Evolutionary conservation across 345 rosid genomes (phyloP), one percentile per base, ranked within the genome.

Genomic region (Salix exigua): DNA sequence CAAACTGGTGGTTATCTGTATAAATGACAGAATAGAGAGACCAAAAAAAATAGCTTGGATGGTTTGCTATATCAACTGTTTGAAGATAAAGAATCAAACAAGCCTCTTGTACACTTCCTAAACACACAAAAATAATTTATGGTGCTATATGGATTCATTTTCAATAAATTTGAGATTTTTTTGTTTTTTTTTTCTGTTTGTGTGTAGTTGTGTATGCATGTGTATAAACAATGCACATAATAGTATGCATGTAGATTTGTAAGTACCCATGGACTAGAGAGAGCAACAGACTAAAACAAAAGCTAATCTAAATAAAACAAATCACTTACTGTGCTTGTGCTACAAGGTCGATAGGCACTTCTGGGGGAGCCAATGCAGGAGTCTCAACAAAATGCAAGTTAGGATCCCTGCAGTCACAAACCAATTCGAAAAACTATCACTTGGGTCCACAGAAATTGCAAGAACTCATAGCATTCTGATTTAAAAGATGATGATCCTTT

Each of bases 321-420:
- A 33, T 42, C 25, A 73, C 94, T 78, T 87, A 96, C 99, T 87
- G 97, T 80, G 90, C 95, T 83, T 96, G 99, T 30, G 90, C 91
- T 35, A 82, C 97, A 73, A 91, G 1, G 82, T 96, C 98, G n/a
- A 93, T 84, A 13, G 85, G 91, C 17, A 96, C 99, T 79, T 96
- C 99, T 0, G 99, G 98, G 55, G 98, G 98, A 70, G 91, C 94
- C 70, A 93, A 91, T 25, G 98, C 99, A 37, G 93, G 92, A 16
- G 98, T 82, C 86, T 96, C 99, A 3, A 96, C 99, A 79, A 96
- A 96, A 89, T 96, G 97, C 67, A 96, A 88, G 77, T 92, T 96
- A 6, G 94, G 83, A 73, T 89, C 92, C 25, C 94, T 90, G 73
- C 67, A 62, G 44, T n/a, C 14, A 26, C 40, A 4, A 21, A 61